Conservation (phyloP, 108 stramenopile species). For the Discostella pseudostelligera region DNA sequence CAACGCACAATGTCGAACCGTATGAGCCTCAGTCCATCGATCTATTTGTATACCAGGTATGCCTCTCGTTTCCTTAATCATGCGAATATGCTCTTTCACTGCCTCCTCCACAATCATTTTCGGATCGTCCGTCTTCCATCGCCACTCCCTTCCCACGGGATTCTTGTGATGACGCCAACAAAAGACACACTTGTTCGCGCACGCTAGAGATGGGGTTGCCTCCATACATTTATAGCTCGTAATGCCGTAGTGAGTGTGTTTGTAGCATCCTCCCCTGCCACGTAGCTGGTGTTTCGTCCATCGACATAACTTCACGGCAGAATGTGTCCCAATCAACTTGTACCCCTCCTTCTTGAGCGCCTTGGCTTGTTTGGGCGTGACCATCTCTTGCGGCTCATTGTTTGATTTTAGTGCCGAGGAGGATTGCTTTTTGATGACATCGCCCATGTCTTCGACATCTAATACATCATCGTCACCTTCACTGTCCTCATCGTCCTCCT, state of each 20-base stretch:
- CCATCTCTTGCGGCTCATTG: slow-evolving; percentile 81
- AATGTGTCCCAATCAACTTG: slow-evolving; percentile 93
- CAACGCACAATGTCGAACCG: slow-evolving; percentile 87
- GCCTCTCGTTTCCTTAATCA: slow-evolving; percentile 94
- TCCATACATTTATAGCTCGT: slow-evolving; percentile 98
- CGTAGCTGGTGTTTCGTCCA: slow-evolving; percentile 98
- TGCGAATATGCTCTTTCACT: slow-evolving; percentile 62
- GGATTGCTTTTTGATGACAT: slow-evolving; percentile 49
- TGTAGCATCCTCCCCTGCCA: slow-evolving; percentile 96
- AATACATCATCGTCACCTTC: slow-evolving; percentile 61
- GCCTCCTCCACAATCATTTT: slow-evolving; percentile 87
- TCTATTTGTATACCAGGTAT: slow-evolving; percentile 93
- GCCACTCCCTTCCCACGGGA: slow-evolving; percentile 96
- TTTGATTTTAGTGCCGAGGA: slow-evolving; percentile 25
- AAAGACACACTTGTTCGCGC: slow-evolving; percentile 98
- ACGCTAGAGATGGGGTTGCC: slow-evolving; percentile 91
- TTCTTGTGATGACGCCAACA: slow-evolving; percentile 99
- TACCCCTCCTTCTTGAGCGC: slow-evolving; percentile 96
- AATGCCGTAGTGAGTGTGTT: slow-evolving; percentile 97
- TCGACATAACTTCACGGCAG: slow-evolving; percentile 96
- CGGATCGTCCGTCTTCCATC: slow-evolving; percentile 96
- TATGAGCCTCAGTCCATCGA: slow-evolving; percentile 92
- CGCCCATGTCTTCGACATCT: slow-evolving; percentile 93
- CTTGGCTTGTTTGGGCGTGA: slow-evolving; percentile 87
- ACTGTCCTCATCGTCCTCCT: slow-evolving; percentile 46